These are phyloP conservation scores for Zelonia costaricensis DNA, from an alignment of 208 protist genomes.

Conservation along the genomic window DNA sequence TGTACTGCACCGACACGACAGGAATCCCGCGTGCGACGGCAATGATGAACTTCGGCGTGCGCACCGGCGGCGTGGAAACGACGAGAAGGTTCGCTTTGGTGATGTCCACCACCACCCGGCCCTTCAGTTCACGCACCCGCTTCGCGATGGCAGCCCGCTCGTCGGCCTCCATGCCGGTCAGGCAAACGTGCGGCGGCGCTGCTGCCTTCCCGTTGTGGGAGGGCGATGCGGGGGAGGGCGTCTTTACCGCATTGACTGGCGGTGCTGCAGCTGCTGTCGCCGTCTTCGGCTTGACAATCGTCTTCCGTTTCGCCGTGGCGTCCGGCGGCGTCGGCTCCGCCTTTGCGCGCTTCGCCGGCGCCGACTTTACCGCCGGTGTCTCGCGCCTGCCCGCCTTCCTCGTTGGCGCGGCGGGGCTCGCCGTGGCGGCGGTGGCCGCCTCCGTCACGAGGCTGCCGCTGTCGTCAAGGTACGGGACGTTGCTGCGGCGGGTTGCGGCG, in stretches of 20 bases:
- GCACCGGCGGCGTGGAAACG: constrained; percentile 50
- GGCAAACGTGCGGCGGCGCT: constrained; percentile 41
- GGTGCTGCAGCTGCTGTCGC: not conserved
- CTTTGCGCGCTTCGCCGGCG: constrained; percentile 10
- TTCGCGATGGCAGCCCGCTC: constrained; percentile 39
- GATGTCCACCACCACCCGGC: constrained; percentile 54
- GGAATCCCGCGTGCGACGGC: constrained; percentile 77
- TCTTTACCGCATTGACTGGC: not conserved
- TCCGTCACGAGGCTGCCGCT: constrained; percentile 1
- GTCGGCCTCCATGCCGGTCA: constrained; percentile 67
- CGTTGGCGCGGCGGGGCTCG: not conserved
- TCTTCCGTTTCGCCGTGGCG: not conserved
- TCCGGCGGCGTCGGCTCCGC: not conserved
- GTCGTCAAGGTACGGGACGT: constrained; percentile 18
- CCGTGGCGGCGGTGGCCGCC: not conserved
- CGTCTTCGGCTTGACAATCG: not conserved
- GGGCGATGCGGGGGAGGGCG: not conserved
- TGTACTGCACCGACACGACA: constrained; percentile 53
- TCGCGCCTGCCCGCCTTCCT: not conserved
- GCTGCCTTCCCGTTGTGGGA: not conserved
- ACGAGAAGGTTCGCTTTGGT: constrained; percentile 61
- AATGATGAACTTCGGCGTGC: constrained; percentile 89
- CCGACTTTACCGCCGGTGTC: not conserved
- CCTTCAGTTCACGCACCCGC: constrained; percentile 38
- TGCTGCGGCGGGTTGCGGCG: not conserved